A percentile compares a stretch with the other conserved stretches of the same genome.
Conservation (phyloP, 2,329 filamentous ascomycete species). For the Fusarium sp. region DNA sequence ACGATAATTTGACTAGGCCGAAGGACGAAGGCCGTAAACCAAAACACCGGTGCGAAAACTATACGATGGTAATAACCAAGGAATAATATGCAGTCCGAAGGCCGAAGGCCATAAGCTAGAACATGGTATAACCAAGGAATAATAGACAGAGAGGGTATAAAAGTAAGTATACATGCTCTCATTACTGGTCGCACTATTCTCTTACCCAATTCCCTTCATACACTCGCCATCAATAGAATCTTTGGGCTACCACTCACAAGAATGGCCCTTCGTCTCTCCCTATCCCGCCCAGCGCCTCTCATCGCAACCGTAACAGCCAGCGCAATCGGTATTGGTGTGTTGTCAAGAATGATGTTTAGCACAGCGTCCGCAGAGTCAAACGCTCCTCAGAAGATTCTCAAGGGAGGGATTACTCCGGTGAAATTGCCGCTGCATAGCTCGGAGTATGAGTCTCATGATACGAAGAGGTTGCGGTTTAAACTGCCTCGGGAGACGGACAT, state of each 20-base stretch:
- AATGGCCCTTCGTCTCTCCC: conserved; percentile 29
- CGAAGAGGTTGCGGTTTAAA: conserved; percentile 67
- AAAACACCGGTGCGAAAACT: no score
- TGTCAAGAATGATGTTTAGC: conserved; percentile 37
- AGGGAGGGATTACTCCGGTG: conserved; percentile 55
- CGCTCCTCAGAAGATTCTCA: conserved; percentile 45
- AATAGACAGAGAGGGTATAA: no score
- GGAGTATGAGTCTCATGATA: conserved; percentile 67
- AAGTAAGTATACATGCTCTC: no score
- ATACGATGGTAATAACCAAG: no score
- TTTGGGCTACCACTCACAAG: no score
- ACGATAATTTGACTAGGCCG: neutral
- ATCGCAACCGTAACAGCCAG: conserved; percentile 39
- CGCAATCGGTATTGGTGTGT: conserved; percentile 29
- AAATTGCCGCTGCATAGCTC: conserved; percentile 62
- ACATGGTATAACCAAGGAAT: no score
- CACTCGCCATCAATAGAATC: no score
- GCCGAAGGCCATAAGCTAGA: no score
- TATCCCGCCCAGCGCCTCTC: conserved; percentile 38
- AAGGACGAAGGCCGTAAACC: no score
- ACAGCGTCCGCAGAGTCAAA: conserved; percentile 38
- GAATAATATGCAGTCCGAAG: no score
- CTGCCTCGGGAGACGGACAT: conserved; percentile 59
- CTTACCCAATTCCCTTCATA: no score
- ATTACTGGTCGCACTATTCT: no score